Evolutionary conservation across 2,329 filamentous ascomycete genomes (phyloP).

Genomic region (Akanthomyces dipterigenus): DNA sequence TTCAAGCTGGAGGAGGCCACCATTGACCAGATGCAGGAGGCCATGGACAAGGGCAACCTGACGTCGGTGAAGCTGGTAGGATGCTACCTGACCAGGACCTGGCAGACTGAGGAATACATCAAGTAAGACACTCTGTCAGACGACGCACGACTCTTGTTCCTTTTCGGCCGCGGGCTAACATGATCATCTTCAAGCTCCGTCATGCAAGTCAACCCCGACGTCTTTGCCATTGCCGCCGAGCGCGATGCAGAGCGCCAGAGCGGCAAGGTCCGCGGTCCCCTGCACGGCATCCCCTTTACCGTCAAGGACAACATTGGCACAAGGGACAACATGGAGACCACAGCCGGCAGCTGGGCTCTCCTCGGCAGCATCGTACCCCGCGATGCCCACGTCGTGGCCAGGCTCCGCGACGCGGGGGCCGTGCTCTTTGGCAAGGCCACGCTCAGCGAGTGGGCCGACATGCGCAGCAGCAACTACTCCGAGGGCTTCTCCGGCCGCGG

Average conservation of each 20-base stretch:
- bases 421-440: slow-evolving; percentile 65
- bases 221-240: slow-evolving; percentile 50
- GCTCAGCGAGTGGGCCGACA: slow-evolving; percentile 68
- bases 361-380: slow-evolving; percentile 58
- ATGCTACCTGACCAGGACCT: slow-evolving; percentile 57
- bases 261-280: slow-evolving; percentile 52
- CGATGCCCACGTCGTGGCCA: slow-evolving; percentile 58
- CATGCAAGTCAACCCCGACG: slow-evolving; percentile 63
- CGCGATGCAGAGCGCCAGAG: slow-evolving; percentile 53
- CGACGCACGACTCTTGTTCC: neutral
- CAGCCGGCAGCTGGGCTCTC: slow-evolving; percentile 62
- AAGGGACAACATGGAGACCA: slow-evolving; percentile 66
- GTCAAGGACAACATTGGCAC: slow-evolving; percentile 69
- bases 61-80: slow-evolving; percentile 50
- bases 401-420: slow-evolving; percentile 58
- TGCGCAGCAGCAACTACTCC: slow-evolving; percentile 60
- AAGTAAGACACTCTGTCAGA: slow-evolving; percentile 37
- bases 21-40: slow-evolving; percentile 59
- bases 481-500: slow-evolving; percentile 61
- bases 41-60: slow-evolving; percentile 46
- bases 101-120: slow-evolving; percentile 58
- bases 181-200: slow-evolving; percentile 38
- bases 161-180: neutral
- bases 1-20: slow-evolving; percentile 61
- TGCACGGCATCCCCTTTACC: slow-evolving; percentile 70